Conservation (phyloP, 345 rosid genomes). For the Bruguiera gymnorhiza region DNA sequence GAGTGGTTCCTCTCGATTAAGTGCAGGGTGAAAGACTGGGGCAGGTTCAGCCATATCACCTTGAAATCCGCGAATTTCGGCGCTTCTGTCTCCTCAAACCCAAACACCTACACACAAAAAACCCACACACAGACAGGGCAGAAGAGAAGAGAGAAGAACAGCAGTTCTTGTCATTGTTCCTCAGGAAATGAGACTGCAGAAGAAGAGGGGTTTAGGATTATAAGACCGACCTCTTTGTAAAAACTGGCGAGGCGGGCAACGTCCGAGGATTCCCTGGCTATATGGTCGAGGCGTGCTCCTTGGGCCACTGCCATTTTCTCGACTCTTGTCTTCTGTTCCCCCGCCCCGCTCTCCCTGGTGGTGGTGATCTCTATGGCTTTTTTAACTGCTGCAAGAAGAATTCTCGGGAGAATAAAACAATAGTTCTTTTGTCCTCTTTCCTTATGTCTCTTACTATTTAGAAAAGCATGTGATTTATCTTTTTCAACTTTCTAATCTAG, state of each 20-base stretch:
- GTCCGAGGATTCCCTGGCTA: conserved; percentile 83
- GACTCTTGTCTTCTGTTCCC: background rate
- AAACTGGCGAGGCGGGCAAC: conserved; percentile 63
- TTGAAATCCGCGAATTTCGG: conserved; percentile 69
- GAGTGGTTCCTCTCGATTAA: conserved; percentile 65
- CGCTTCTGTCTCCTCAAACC: conserved; percentile 69
- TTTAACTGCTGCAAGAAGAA: background rate
- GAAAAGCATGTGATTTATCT: too few species aligned
- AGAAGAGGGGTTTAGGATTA: background rate
- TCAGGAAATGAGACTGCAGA: background rate
- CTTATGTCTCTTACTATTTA: too few species aligned
- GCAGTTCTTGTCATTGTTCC: too few species aligned
- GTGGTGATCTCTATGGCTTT: background rate
- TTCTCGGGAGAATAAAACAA: too few species aligned
- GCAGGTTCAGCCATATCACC: conserved; percentile 78
- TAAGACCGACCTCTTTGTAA: conserved; percentile 60
- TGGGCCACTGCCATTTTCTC: conserved; percentile 22
- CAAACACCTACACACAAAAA: conserved; percentile 26
- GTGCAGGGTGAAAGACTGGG: conserved; percentile 59
- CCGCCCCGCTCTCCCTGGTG: background rate
- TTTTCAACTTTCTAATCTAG: too few species aligned
- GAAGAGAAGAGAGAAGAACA: background rate
- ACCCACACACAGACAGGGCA: background rate
- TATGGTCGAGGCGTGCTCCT: conserved; percentile 59
- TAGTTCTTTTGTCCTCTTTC: too few species aligned